Evolutionary conservation across 1,139 yeast species (phyloP).

Genomic region (Debaryomycetaceae sp.): DNA sequence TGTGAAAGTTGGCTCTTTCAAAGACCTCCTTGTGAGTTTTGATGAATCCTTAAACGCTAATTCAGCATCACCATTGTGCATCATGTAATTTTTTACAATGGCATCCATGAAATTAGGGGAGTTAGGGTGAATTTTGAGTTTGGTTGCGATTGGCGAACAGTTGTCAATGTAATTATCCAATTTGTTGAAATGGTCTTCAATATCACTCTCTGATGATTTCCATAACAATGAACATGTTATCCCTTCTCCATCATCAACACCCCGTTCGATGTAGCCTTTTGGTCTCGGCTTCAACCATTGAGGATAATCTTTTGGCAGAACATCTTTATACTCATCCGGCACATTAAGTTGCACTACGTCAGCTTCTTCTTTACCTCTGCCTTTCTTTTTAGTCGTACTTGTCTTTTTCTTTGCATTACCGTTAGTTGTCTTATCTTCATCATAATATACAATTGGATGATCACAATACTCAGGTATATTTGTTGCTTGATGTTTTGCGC

Average conservation of each 20-base stretch:
- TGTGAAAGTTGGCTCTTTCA: constrained; percentile 74
- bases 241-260: constrained; percentile 57
- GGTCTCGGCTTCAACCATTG: constrained; percentile 80
- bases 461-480: constrained; percentile 66
- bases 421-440: constrained; percentile 23
- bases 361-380: constrained; percentile 17
- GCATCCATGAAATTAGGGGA: constrained; percentile 81
- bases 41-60: constrained; percentile 39
- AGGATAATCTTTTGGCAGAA: constrained; percentile 50
- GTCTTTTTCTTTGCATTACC: constrained; percentile 15
- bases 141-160: constrained; percentile 57
- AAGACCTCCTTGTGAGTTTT: constrained; percentile 50
- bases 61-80: constrained; percentile 45
- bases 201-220: constrained; percentile 45
- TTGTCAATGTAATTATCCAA: constrained; percentile 54
- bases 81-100: constrained; percentile 53
- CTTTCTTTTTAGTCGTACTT: constrained; percentile 13
- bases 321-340: constrained; percentile 45
- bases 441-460: constrained; percentile 69
- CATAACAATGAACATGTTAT: constrained; percentile 65
- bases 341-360: constrained; percentile 31
- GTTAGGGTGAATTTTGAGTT: constrained; percentile 44
- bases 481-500: constrained; percentile 70
- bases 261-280: constrained; percentile 81
- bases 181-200: constrained; percentile 25